phyloP scores from a whole-genome alignment of 345 rosid species.

The Citrus unshiu region DNA sequence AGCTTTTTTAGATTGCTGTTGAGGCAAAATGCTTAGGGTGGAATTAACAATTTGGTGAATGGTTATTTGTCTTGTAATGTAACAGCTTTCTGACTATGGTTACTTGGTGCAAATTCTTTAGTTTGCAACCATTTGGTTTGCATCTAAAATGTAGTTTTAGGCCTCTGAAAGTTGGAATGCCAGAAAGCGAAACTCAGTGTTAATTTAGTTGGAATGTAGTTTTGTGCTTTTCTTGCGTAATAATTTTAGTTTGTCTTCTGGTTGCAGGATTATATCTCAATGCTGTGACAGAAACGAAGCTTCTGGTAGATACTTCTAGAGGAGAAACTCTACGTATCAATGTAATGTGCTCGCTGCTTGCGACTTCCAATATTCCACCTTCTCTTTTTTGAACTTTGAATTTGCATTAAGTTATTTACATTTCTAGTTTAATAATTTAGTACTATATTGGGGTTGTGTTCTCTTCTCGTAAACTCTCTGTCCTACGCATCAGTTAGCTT shows the following conservation, averaged over 20 bases:
- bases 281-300: slow-evolving; percentile 84
- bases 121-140: not conserved
- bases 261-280: slow-evolving; percentile 74
- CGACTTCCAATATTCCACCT: not conserved
- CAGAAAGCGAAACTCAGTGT: not conserved
- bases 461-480: not conserved
- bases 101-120: not conserved
- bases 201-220: too few species aligned
- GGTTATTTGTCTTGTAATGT: not conserved
- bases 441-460: not conserved
- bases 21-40: not conserved
- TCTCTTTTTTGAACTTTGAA: not conserved
- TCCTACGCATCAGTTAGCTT: not conserved
- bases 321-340: slow-evolving; percentile 88
- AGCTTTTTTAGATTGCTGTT: not conserved
- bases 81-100: too few species aligned
- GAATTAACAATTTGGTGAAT: not conserved
- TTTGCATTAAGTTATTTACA: not conserved
- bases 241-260: slow-evolving; percentile 7
- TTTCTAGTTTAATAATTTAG: not conserved
- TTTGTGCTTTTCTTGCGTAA: not conserved
- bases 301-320: slow-evolving; percentile 92
- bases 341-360: slow-evolving; percentile 39
- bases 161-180: not conserved
- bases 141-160: not conserved